These are phyloP conservation scores for Leucocoprinus sp. DNA, from an alignment of 768 basidiomycete genomes.

Conservation along the genomic window DNA sequence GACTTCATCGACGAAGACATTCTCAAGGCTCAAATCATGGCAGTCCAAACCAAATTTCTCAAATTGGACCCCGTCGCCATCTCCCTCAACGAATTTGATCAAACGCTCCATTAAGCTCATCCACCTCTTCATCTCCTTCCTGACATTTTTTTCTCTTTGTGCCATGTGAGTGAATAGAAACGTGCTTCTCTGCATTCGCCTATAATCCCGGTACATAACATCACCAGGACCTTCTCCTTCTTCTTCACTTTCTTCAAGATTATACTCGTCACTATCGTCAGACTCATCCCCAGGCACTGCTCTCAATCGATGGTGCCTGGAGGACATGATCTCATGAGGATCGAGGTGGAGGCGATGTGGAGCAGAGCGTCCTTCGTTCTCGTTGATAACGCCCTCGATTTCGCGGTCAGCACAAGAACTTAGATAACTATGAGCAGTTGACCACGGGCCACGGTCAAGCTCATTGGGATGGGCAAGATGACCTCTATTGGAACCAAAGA, in stretches of 20 bases:
- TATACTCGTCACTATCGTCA: constrained; percentile 75
- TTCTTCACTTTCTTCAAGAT: constrained; percentile 70
- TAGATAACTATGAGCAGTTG: constrained; percentile 50
- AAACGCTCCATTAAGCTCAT: constrained; percentile 58
- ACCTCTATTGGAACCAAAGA: constrained; percentile 80
- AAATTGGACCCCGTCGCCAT: constrained; percentile 20
- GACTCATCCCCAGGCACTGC: constrained; percentile 67
- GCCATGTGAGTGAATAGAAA: constrained; percentile 68
- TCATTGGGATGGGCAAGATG: constrained; percentile 60
- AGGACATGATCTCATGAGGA: constrained; percentile 66
- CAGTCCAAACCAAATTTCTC: constrained; percentile 78
- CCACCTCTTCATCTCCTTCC: constrained; percentile 68
- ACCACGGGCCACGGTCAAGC: constrained; percentile 77
- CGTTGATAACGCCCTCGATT: constrained; percentile 60
- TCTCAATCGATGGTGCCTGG: constrained; percentile 58
- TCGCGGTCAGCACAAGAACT: constrained; percentile 65
- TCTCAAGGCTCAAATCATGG: constrained; percentile 81
- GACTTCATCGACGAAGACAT: constrained; percentile 69
- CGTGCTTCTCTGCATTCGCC: constrained; percentile 71
- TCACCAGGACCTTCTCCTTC: constrained; percentile 76
- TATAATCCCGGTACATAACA: constrained; percentile 75
- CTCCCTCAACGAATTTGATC: constrained; percentile 22
- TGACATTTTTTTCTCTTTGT: constrained; percentile 53
- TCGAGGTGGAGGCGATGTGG: constrained; percentile 75
- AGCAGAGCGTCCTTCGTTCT: constrained; percentile 70